Evolutionary conservation across 2,329 filamentous ascomycete genomes (phyloP), one percentile per base, ranked within the genome.

Genomic region (Aspergillus tanneri): DNA sequence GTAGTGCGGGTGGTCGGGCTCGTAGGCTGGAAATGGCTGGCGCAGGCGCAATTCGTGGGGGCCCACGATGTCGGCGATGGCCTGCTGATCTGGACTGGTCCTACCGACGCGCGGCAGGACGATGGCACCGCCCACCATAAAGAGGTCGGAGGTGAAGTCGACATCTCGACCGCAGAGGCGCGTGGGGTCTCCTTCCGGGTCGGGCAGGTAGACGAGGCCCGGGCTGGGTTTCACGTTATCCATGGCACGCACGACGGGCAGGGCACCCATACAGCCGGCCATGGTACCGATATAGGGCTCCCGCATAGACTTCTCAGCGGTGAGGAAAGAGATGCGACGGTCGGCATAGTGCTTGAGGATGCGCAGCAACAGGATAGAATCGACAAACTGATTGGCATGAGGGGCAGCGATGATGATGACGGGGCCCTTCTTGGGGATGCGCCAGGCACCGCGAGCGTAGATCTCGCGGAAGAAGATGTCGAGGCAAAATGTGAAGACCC

Each of bases 381-480:
- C 93, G 65, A 97, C 91, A 60, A 99, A 99, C 85, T 96, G 90
- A 69, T 99, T 99, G 51, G 92, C 92, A 77, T 99, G 93, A 57
- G 93, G 93, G 46, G 92, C 93, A 36, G 91, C 93, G 58, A 99
- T 93, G 64, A 99, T 93, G 50, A 99, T 88, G 54, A 99, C 83
- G 1, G 93, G 91, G 0, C 91, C 93, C 54, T 83, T 81, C 62
- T 87, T 84, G 36, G 93, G 93, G 36, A 99, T 88, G 71, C 91
- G 92, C 90, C 93, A 99, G 54, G 91, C 88, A 59, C 90, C 90
- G 56, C 93, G 83, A 10, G 93, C 93, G 67, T 97, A 91, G n/a
- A 99, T 90, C 72, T 99, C 93, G 59, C 93, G 87, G 77, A 99
- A 99, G 82, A 99, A 99, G 58, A 96, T 84, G 71, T 99, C 93